A percentile compares a stretch with the other conserved stretches of the same genome.
phyloP scores from a whole-genome alignment of 208 protist species.

The Crithidia fasciculata region DNA sequence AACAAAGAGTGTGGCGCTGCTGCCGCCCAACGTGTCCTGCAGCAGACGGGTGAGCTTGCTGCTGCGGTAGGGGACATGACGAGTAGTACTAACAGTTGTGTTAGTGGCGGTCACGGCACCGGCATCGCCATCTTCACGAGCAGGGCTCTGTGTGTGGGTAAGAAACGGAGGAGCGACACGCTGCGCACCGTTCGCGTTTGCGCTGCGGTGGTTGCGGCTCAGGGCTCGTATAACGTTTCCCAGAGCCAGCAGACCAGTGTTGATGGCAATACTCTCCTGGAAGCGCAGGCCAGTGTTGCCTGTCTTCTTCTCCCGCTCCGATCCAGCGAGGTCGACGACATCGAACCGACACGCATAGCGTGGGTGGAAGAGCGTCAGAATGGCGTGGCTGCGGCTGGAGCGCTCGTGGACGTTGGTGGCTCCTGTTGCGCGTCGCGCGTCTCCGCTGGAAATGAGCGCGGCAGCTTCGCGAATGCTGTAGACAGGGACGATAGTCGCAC shows the following conservation, averaged over 20 bases:
- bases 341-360: slow-evolving; percentile 72
- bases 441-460: slow-evolving; percentile 75
- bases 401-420: slow-evolving; percentile 91
- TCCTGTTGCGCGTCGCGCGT: slow-evolving; percentile 81
- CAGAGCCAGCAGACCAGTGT: slow-evolving; percentile 89
- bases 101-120: not conserved
- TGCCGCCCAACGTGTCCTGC: slow-evolving; percentile 90
- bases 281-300: slow-evolving; percentile 81
- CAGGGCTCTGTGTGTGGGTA: not conserved
- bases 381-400: slow-evolving; percentile 90
- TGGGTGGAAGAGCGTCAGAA: slow-evolving; percentile 92
- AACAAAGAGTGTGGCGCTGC: slow-evolving; percentile 86
- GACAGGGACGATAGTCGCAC: slow-evolving; percentile 61
- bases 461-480: slow-evolving; percentile 62
- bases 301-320: slow-evolving; percentile 85
- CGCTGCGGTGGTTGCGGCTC: slow-evolving; percentile 48
- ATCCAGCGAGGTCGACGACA: slow-evolving; percentile 95
- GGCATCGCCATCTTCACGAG: not conserved
- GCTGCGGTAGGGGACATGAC: slow-evolving; percentile 89
- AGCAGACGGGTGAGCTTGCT: slow-evolving; percentile 92
- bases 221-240: slow-evolving; percentile 94
- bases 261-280: slow-evolving; percentile 94
- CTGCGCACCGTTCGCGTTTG: not conserved
- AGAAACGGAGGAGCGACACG: not conserved
- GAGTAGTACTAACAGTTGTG: not conserved